phyloP scores from a whole-genome alignment of 2,329 filamentous ascomycete species.

The Rhinocladiella similis region DNA sequence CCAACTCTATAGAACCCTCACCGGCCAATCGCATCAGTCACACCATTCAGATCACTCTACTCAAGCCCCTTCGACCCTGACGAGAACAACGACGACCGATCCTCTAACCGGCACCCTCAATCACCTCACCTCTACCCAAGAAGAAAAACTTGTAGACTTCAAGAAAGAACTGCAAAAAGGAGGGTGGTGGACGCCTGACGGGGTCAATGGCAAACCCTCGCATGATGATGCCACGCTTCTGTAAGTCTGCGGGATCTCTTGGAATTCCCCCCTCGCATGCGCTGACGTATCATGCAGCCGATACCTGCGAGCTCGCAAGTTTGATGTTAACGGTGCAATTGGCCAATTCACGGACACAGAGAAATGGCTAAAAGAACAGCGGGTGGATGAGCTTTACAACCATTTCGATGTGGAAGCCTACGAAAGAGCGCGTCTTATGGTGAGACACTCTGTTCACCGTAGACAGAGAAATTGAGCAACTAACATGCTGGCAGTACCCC shows the following conservation, averaged over 20 bases:
- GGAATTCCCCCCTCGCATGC: conserved; percentile 1
- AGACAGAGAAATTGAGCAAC: background rate
- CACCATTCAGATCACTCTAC: conserved; percentile 25
- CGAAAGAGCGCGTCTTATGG: conserved; percentile 71
- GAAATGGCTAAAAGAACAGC: conserved; percentile 78
- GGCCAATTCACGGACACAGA: conserved; percentile 86
- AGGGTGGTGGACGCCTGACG: conserved; percentile 50
- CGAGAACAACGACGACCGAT: conserved; percentile 28
- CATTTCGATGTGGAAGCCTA: conserved; percentile 85
- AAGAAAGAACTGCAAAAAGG: conserved; percentile 67
- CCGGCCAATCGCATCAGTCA: conserved; percentile 30
- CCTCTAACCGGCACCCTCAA: conserved; percentile 67
- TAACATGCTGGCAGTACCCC: conserved; percentile 43
- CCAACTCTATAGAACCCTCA: conserved; percentile 27
- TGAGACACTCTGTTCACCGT: conserved; percentile 41
- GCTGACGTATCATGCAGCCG: conserved; percentile 56
- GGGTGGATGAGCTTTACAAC: conserved; percentile 76
- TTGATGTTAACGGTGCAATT: conserved; percentile 74
- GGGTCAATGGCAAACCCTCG: conserved; percentile 38
- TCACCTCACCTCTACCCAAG: conserved; percentile 70
- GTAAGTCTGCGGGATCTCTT: conserved; percentile 35
- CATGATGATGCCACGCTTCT: conserved; percentile 51
- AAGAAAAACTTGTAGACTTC: conserved; percentile 68
- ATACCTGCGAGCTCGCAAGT: conserved; percentile 81
- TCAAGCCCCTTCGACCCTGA: conserved; percentile 12